A percentile compares a stretch with the other conserved stretches of the same genome.
Evolutionary conservation across 2,329 filamentous ascomycete species (phyloP).

Genomic region (Cladorrhinum sp.): DNA sequence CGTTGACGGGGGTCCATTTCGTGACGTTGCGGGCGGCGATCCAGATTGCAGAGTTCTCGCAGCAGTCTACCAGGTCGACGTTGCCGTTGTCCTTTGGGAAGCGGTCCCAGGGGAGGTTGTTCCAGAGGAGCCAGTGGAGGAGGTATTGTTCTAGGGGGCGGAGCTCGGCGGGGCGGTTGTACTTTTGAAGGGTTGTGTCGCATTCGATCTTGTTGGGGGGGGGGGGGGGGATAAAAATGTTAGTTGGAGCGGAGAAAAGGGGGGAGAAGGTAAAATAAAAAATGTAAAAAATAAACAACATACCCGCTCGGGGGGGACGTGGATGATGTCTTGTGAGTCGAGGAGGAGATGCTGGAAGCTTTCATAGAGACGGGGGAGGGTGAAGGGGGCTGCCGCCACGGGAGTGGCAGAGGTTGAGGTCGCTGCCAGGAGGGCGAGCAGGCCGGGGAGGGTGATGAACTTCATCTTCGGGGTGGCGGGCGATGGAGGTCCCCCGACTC

Average conservation of each 20-base stretch:
- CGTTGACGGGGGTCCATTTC: background rate
- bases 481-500: no score
- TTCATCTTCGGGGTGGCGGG: no score
- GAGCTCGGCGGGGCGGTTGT: background rate
- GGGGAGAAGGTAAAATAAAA: background rate
- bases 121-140: background rate
- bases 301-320: no score
- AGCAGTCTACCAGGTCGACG: background rate
- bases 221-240: no score
- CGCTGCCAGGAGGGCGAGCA: no score
- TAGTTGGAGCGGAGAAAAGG: background rate
- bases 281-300: background rate
- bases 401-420: no score
- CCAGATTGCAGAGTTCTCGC: background rate
- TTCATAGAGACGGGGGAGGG: no score
- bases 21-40: background rate
- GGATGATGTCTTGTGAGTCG: no score
- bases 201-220: background rate
- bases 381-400: no score
- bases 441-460: no score
- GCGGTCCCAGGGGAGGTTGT: background rate
- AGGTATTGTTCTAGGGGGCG: background rate
- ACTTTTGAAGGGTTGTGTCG: background rate
- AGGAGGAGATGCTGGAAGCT: no score
- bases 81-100: background rate